These are phyloP conservation scores for Nakazawaea laoshanensis DNA, from an alignment of 805 yeast species.

Conservation along the genomic window DNA sequence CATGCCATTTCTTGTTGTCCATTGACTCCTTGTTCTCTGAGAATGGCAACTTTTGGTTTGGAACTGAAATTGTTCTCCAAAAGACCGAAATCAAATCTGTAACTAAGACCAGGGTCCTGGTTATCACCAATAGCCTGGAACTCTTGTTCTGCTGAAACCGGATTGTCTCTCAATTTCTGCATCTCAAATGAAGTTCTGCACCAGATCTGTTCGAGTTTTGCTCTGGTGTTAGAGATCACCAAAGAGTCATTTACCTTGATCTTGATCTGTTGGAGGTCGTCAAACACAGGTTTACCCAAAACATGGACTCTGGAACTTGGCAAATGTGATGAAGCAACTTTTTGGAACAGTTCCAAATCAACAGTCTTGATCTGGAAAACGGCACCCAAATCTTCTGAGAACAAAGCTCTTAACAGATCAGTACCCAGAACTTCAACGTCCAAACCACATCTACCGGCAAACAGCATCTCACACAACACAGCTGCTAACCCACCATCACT, in stretches of 20 bases:
- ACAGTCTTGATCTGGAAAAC: slow-evolving; percentile 74
- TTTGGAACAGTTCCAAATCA: slow-evolving; percentile 45
- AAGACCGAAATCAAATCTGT: slow-evolving; percentile 66
- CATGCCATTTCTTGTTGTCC: slow-evolving; percentile 99
- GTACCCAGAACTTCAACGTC: slow-evolving; percentile 37
- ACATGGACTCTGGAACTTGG: slow-evolving; percentile 41
- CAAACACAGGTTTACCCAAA: slow-evolving; percentile 64
- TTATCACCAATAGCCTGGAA: slow-evolving; percentile 67
- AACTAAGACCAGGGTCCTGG: slow-evolving; percentile 82
- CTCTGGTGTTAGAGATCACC: slow-evolving; percentile 51
- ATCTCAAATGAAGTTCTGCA: slow-evolving; percentile 79
- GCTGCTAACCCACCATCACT: slow-evolving; percentile 94
- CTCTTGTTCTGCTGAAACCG: slow-evolving; percentile 84
- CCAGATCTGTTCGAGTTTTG: slow-evolving; percentile 76
- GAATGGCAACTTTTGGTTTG: slow-evolving; percentile 86
- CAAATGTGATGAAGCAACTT: slow-evolving; percentile 47
- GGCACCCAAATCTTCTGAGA: slow-evolving; percentile 93
- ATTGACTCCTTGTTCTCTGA: slow-evolving; percentile 98
- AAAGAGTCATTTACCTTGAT: slow-evolving; percentile 32
- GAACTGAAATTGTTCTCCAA: slow-evolving; percentile 36
- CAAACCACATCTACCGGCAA: slow-evolving; percentile 87
- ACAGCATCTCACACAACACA: slow-evolving; percentile 90
- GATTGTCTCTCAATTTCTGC: slow-evolving; percentile 92
- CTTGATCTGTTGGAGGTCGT: slow-evolving; percentile 41
- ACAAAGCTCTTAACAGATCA: slow-evolving; percentile 48